A percentile compares a stretch with the other conserved stretches of the same genome.
Evolutionary conservation across 805 yeast species (phyloP).

Genomic region (Teunomyces gatunensis): DNA sequence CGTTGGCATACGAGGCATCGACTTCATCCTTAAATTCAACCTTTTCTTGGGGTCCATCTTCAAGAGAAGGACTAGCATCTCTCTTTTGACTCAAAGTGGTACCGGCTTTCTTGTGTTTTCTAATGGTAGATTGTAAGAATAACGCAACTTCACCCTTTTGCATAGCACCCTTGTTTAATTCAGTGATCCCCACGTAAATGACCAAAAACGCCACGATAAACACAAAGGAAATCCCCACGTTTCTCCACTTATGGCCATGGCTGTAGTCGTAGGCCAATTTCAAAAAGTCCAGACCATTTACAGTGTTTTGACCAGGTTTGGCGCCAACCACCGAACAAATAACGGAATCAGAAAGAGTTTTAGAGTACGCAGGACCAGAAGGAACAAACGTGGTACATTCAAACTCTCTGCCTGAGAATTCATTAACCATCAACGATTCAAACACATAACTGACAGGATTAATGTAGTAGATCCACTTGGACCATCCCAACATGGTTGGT

Average conservation of each 20-base stretch:
- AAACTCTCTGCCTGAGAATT: constrained; percentile 57
- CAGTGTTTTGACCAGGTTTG: constrained; percentile 47
- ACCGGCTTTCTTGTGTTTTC: constrained; percentile 11
- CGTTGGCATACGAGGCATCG: constrained; percentile 15
- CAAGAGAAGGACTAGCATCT: constrained; percentile 2
- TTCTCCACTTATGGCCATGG: constrained; percentile 72
- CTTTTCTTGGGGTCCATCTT: constrained; percentile 6
- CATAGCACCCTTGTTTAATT: constrained; percentile 46
- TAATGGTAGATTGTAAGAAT: constrained; percentile 45
- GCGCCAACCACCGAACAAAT: constrained; percentile 67
- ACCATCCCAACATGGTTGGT: constrained; percentile 67
- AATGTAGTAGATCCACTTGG: constrained; percentile 60
- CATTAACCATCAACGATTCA: constrained; percentile 64
- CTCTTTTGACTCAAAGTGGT: constrained; percentile 16
- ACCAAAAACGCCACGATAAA: constrained; percentile 44
- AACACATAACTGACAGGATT: constrained; percentile 58
- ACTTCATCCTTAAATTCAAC: constrained; percentile 8
- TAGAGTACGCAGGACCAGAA: constrained; percentile 51
- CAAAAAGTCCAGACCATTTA: constrained; percentile 62
- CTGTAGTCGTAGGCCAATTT: constrained; percentile 46
- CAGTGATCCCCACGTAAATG: constrained; percentile 34
- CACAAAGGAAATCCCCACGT: constrained; percentile 64
- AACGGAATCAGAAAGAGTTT: constrained; percentile 31
- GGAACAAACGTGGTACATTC: constrained; percentile 60
- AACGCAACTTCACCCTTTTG: constrained; percentile 47